Evolutionary conservation across 78 protist genomes (phyloP), one percentile per base, ranked within the genome.

Genomic region (Mastigamoeba balamuthi): DNA sequence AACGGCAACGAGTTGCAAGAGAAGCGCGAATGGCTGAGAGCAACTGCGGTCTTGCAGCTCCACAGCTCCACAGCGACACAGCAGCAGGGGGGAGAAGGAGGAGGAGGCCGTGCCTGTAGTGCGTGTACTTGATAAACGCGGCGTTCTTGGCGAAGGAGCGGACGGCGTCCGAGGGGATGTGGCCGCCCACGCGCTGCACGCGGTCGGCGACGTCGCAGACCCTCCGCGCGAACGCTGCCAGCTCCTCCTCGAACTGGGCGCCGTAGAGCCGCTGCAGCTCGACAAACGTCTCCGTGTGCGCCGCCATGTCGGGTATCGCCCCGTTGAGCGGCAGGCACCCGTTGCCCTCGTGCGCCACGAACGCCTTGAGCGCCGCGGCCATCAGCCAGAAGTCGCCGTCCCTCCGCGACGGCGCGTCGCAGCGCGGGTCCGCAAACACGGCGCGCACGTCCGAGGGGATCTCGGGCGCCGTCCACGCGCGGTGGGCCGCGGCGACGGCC

Each of bases 291-390:
- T 72, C 66, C 10, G 93, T 85, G 35, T 81, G 86, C 7, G 93
- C 77, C 3, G 69, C 67, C 88, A 92, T 86, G 82, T 92, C 95
- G 40, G 95, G 95, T 5, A 91, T 28, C 33, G 73, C 38, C 40
- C 95, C 95, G 23, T 38, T 40, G 10, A 92, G 78, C 39, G 95
- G 93, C 25, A 92, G 74, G 0, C n/a, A n/a, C n/a, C n/a, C n/a
- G n/a, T n/a, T n/a, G n/a, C n/a, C n/a, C n/a, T n/a, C n/a, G n/a
- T n/a, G n/a, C n/a, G n/a, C n/a, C n/a, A n/a, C n/a, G n/a, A n/a
- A n/a, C n/a, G 17, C 58, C 40, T 70, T 58, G 37, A 91, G 44
- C 9, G 93, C 93, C 6, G 77, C 65, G 30, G 71, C 89, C 58
- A 91, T 23, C 2, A 90, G 58, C 95, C 95, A 91, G 58, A 91